These are phyloP conservation scores for Chytriomyces sp. DNA, from an alignment of 192 early-diverging fungal species.

Conservation along the genomic window DNA sequence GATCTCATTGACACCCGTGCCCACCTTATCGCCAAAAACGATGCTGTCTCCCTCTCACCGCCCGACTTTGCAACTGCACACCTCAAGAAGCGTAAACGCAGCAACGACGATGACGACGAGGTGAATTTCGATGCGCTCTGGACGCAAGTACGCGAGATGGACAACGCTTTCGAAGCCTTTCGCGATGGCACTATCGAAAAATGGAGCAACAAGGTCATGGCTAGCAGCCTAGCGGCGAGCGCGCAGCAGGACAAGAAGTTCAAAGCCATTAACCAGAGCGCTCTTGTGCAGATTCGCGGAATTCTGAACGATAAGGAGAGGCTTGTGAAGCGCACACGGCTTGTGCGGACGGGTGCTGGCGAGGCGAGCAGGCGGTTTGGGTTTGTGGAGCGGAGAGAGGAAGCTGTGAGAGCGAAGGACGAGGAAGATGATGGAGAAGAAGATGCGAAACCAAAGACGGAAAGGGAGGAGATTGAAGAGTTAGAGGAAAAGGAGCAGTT, in stretches of 20 bases:
- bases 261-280: constrained; percentile 88
- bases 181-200: constrained; percentile 89
- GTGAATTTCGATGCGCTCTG: constrained; percentile 56
- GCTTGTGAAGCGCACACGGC: constrained; percentile 82
- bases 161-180: constrained; percentile 71
- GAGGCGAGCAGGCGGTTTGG: neutral
- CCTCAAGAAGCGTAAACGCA: constrained; percentile 44
- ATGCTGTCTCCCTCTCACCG: constrained; percentile 29
- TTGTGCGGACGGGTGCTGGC: constrained; percentile 66
- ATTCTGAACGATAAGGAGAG: constrained; percentile 72
- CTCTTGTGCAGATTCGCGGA: constrained; percentile 73
- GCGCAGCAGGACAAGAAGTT: constrained; percentile 71
- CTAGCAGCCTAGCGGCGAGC: constrained; percentile 36
- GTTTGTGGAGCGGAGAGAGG: constrained; percentile 8
- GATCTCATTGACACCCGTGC: constrained; percentile 9
- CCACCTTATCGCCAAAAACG: constrained; percentile 30
- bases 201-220: constrained; percentile 86
- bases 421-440: constrained; percentile 11
- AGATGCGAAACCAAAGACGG: constrained; percentile 26
- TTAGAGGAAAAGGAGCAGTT: neutral
- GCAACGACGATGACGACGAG: constrained; percentile 47
- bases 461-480: constrained; percentile 16
- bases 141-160: constrained; percentile 60
- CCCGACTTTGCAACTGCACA: constrained; percentile 25
- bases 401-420: constrained; percentile 38